Evolutionary conservation across 1,139 yeast species (phyloP).

Genomic region (Maudiozyma humilis): DNA sequence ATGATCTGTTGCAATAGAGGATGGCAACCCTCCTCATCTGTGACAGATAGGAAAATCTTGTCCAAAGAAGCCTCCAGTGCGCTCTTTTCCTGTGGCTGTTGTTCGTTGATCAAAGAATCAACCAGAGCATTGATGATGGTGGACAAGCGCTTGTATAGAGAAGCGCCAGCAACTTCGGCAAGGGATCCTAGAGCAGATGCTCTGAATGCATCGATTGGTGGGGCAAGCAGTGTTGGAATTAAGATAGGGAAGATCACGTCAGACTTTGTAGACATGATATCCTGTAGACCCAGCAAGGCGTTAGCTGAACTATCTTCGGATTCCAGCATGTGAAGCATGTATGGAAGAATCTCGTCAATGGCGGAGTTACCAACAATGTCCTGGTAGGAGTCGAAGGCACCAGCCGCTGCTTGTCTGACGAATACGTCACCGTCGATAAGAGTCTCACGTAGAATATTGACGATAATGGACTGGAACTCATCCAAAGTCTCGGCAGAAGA

Average conservation of each 20-base stretch:
- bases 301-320: constrained; percentile 55
- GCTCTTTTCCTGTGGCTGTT: constrained; percentile 33
- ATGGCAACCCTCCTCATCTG: constrained; percentile 74
- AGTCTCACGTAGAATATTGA: constrained; percentile 68
- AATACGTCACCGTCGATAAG: constrained; percentile 63
- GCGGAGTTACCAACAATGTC: constrained; percentile 75
- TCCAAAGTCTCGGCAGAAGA: constrained; percentile 55
- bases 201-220: constrained; percentile 78
- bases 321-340: constrained; percentile 63
- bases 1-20: constrained; percentile 77
- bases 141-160: constrained; percentile 65
- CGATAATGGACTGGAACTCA: constrained; percentile 61
- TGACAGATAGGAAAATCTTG: constrained; percentile 60
- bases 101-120: constrained; percentile 43
- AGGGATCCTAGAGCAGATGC: constrained; percentile 82
- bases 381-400: constrained; percentile 81
- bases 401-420: constrained; percentile 88
- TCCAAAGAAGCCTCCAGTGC: constrained; percentile 54
- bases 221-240: constrained; percentile 71
- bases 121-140: constrained; percentile 66
- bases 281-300: constrained; percentile 83
- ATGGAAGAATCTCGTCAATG: constrained; percentile 82
- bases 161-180: constrained; percentile 85
- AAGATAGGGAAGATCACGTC: constrained; percentile 90
- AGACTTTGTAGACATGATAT: constrained; percentile 84